Percentiles rank a stretch among this genome's conserved stretches.
These are phyloP conservation scores for Talaromyces verruculosus DNA, from an alignment of 2,329 filamentous ascomycete species.

Conservation along the genomic window DNA sequence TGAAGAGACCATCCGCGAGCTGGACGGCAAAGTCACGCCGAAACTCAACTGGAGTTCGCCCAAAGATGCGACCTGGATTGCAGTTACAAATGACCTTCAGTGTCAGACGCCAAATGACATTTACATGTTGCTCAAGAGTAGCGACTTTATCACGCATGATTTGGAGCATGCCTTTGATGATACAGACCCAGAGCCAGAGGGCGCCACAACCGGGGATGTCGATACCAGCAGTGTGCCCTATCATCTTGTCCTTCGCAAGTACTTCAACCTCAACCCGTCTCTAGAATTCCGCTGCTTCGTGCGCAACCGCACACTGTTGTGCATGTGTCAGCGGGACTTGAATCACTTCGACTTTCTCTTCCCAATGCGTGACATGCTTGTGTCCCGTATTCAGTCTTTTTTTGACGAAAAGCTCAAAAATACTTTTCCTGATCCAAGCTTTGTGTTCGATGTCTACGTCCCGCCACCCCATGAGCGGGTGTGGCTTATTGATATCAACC, in stretches of 20 bases:
- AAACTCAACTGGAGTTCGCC: slow-evolving; percentile 98
- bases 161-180: slow-evolving; percentile 90
- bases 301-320: slow-evolving; percentile 74
- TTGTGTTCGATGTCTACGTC: slow-evolving; percentile 90
- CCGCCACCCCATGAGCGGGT: slow-evolving; percentile 72
- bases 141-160: slow-evolving; percentile 91
- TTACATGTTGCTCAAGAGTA: slow-evolving; percentile 90
- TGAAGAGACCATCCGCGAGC: slow-evolving; percentile 71
- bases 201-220: slow-evolving; percentile 20
- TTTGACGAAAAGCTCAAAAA: slow-evolving; percentile 72
- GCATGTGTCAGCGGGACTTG: slow-evolving; percentile 82
- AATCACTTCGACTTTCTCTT: slow-evolving; percentile 86
- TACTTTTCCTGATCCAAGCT: slow-evolving; percentile 79
- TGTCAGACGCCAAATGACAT: slow-evolving; percentile 87
- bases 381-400: slow-evolving; percentile 69
- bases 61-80: slow-evolving; percentile 93
- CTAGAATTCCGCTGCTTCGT: slow-evolving; percentile 97
- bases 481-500: slow-evolving; percentile 90
- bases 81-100: slow-evolving; percentile 83
- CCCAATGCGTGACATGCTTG: slow-evolving; percentile 64
- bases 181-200: slow-evolving; percentile 51
- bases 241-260: slow-evolving; percentile 81
- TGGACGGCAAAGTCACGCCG: slow-evolving; percentile 82
- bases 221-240: slow-evolving; percentile 59
- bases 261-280: slow-evolving; percentile 82